Evolutionary conservation across 2,329 filamentous ascomycete species (phyloP), one percentile per base, ranked within the genome.

Genomic region (Alternaria ventricosa): DNA sequence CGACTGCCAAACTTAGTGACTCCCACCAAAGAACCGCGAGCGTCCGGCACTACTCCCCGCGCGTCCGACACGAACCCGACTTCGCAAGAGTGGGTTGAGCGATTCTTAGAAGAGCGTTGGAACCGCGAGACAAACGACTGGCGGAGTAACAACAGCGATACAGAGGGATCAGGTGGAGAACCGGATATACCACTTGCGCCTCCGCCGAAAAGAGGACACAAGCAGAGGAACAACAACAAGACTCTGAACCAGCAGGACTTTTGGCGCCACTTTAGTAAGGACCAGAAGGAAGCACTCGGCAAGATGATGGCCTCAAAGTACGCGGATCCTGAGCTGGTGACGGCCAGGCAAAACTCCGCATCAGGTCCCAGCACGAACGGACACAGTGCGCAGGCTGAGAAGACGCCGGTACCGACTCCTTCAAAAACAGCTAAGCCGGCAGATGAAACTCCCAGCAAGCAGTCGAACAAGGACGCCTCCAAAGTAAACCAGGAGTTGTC

Each of bases 41-140:
- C 61, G 23, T 67, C 73, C 6, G 70, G 68, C 30, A 61, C 64
- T 28, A 77, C 75, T 7, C 73, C 76, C 30, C 75, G 72, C 20
- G 70, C 73, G 13, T 67, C 67, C 27, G 70, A 69, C 22, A 65
- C 65, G 50, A 72, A 70, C 27, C 88, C 74, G 82, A 89, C 76
- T 84, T 87, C 94, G 57, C 91, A 94, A 79, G 91, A 94, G 83
- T 95, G 92, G 92, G 93, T 96, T 69, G 90, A 92, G 64, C 91
- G 92, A 65, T 93, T 94, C 75, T 89, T 92, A n/a, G 87, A 90
- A n/a, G 87, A 87, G 67, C 88, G 90, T 69, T 86, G 86, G 68
- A 86, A 89, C 70, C 87, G 87, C 30, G 92, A 96, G 77, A 88
- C 88, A 69, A 89, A 88, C 65, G 90, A 93, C 80, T 97, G 93